phyloP scores from a whole-genome alignment of 768 basidiomycete genomes.

The Panaeolus papilionaceus region DNA sequence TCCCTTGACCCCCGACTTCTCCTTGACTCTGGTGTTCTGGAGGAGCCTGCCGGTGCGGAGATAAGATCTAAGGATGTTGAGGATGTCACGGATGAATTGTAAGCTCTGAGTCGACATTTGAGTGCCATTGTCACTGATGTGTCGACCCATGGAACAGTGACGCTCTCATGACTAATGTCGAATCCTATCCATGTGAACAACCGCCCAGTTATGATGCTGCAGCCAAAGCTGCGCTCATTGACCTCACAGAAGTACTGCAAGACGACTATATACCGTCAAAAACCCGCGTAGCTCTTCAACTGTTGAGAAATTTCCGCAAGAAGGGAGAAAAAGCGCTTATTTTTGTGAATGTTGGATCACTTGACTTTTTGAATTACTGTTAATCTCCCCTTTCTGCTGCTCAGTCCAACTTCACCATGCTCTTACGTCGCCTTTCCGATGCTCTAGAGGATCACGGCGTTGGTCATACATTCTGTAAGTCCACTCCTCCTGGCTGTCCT shows the following conservation, averaged over 20 bases:
- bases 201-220: neutral
- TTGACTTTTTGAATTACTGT: neutral
- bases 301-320: slow-evolving; percentile 18
- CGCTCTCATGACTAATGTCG: neutral
- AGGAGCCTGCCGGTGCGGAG: neutral
- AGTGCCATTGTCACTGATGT: neutral
- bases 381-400: neutral
- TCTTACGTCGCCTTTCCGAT: slow-evolving; percentile 17
- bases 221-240: neutral
- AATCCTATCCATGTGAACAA: neutral
- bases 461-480: slow-evolving; percentile 19
- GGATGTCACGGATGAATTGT: neutral
- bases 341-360: slow-evolving; percentile 20
- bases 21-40: neutral
- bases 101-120: neutral
- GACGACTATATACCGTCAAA: slow-evolving; percentile 22
- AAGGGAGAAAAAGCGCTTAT: slow-evolving; percentile 25
- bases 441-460: slow-evolving; percentile 18
- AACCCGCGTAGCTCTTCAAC: slow-evolving; percentile 10
- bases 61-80: neutral
- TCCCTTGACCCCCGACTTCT: slow-evolving; percentile 21
- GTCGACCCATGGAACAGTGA: neutral
- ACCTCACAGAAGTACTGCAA: neutral
- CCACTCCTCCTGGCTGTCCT: neutral
- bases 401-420: slow-evolving; percentile 24